phyloP scores from a whole-genome alignment of 805 yeast species.

The Maudiozyma serrabonitensis region DNA sequence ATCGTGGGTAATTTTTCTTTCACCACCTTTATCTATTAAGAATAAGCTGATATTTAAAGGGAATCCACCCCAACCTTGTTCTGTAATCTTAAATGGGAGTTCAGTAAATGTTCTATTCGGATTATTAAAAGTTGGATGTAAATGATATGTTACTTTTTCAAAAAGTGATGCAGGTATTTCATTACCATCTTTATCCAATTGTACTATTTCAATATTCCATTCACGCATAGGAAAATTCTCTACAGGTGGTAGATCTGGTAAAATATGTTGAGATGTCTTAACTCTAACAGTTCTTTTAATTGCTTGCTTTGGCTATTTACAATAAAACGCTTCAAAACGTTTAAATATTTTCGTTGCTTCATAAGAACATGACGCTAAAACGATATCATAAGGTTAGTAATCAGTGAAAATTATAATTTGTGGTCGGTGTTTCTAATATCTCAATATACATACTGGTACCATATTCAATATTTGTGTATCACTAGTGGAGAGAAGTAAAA shows the following conservation, averaged over 20 bases:
- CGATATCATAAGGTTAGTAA: too few relatives aligned
- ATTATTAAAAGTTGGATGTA: conserved; percentile 90
- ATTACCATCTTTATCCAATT: conserved; percentile 71
- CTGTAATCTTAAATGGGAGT: conserved; percentile 79
- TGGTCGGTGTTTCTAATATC: too few relatives aligned
- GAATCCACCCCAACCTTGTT: conserved; percentile 98
- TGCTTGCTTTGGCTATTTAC: conserved; percentile 16
- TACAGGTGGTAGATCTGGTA: conserved; percentile 74
- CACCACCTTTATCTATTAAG: conserved; percentile 79
- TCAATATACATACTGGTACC: not conserved
- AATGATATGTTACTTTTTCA: conserved; percentile 85
- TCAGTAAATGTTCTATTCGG: conserved; percentile 75
- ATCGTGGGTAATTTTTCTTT: conserved; percentile 78
- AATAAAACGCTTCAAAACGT: not conserved
- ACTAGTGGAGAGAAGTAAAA: too few relatives aligned
- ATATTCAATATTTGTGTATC: not conserved
- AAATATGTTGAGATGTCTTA: conserved; percentile 74
- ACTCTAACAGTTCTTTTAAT: conserved; percentile 82
- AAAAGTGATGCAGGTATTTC: conserved; percentile 79
- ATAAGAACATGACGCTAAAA: too few relatives aligned
- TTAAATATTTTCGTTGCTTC: not conserved
- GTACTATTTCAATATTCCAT: conserved; percentile 73
- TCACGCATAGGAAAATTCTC: conserved; percentile 90
- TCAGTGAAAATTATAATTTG: too few relatives aligned
- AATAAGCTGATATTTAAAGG: conserved; percentile 75